Percentiles rank a stretch among this genome's conserved stretches.
These are phyloP conservation scores for Psilocybe azurescens DNA, from an alignment of 768 basidiomycete species.

Conservation along the genomic window DNA sequence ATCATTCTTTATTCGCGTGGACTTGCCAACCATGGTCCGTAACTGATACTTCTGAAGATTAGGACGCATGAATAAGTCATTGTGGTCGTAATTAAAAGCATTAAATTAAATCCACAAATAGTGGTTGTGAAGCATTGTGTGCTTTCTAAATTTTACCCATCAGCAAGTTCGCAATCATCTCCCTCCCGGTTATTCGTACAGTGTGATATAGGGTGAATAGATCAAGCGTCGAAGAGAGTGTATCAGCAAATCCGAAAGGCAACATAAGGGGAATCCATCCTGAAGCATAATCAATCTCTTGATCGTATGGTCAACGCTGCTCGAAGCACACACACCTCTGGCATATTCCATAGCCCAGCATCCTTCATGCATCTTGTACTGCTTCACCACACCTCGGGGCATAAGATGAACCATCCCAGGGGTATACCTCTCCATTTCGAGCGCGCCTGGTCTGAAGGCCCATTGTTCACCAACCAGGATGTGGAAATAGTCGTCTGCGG, in stretches of 20 bases:
- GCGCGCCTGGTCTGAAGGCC: conserved; percentile 82
- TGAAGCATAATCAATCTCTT: conserved; percentile 33
- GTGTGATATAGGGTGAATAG: conserved; percentile 83
- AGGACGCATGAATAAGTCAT: no score
- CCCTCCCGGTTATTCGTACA: conserved; percentile 74
- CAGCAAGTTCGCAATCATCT: conserved; percentile 83
- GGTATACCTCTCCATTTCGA: conserved; percentile 86
- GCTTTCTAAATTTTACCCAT: conserved; percentile 86
- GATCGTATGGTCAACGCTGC: not conserved
- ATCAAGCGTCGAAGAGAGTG: conserved; percentile 88
- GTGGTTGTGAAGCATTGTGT: not conserved
- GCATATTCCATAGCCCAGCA: conserved; percentile 98
- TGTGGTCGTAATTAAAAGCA: no score
- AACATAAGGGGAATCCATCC: conserved; percentile 99
- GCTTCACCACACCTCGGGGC: conserved; percentile 84
- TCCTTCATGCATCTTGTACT: conserved; percentile 97
- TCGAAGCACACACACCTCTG: conserved; percentile 62
- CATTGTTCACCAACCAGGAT: conserved; percentile 95
- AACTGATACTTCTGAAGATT: no score
- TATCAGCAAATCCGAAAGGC: conserved; percentile 91
- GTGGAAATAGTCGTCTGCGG: conserved; percentile 98
- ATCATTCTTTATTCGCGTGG: no score
- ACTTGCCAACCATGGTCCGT: no score
- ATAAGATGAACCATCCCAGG: conserved; percentile 88
- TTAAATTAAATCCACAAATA: not conserved